phyloP scores from a whole-genome alignment of 2,329 filamentous ascomycete genomes.

The Setomelanomma holmii region DNA sequence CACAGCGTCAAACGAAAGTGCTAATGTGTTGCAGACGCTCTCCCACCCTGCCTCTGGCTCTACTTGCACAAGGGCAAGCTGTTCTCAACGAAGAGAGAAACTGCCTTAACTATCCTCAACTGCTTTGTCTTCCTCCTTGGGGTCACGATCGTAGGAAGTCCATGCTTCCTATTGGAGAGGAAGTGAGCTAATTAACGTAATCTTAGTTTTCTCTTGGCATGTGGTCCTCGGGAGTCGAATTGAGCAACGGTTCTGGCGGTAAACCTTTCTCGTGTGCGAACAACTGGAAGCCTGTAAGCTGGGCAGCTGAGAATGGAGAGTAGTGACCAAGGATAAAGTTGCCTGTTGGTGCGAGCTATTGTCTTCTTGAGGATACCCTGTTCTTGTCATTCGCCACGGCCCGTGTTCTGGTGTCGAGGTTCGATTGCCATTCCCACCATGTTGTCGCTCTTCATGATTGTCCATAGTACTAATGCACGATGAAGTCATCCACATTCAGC shows the following conservation, averaged over 20 bases:
- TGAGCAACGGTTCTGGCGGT: constrained; percentile 31
- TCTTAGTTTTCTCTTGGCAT: constrained; percentile 37
- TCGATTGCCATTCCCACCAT: too few relatives aligned
- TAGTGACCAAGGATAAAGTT: neutral
- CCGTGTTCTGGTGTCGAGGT: too few relatives aligned
- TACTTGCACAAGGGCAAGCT: constrained; percentile 55
- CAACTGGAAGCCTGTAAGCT: constrained; percentile 35
- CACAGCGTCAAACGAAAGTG: neutral
- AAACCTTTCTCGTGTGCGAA: constrained; percentile 39
- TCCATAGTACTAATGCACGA: too few relatives aligned
- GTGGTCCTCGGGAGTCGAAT: constrained; percentile 35
- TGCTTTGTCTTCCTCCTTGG: constrained; percentile 49
- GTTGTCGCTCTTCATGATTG: too few relatives aligned
- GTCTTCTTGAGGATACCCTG: too few relatives aligned
- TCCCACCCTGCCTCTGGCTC: constrained; percentile 56
- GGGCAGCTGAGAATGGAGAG: constrained; percentile 4
- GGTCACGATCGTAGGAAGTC: constrained; percentile 33
- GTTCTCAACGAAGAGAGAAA: constrained; percentile 52
- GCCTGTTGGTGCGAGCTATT: too few relatives aligned
- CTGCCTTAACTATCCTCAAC: constrained; percentile 55
- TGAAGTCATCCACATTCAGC: too few relatives aligned
- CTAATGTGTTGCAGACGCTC: constrained; percentile 37
- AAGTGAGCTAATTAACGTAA: neutral
- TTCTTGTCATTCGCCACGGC: too few relatives aligned
- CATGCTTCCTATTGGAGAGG: neutral